Conservation (phyloP, 2,329 filamentous ascomycete genomes). For the Cryphonectria carpinicola region DNA sequence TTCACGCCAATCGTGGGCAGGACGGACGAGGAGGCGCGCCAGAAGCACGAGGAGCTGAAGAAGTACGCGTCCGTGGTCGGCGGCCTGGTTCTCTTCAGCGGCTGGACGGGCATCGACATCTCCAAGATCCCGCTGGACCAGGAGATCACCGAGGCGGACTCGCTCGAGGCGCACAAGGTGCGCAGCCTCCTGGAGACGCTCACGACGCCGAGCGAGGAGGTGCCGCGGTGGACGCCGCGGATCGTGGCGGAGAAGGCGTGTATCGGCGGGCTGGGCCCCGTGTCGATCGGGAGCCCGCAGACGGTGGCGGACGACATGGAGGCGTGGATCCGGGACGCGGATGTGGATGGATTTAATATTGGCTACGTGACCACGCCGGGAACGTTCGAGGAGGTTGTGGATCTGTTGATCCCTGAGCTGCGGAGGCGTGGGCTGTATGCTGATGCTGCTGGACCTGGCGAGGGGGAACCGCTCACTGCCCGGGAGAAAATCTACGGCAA, state of each 20-base stretch:
- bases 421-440: constrained; percentile 45
- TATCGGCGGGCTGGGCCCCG: constrained; percentile 53
- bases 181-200: constrained; percentile 47
- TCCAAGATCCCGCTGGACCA: constrained; percentile 56
- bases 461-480: constrained; percentile 48
- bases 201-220: constrained; percentile 47
- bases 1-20: constrained; percentile 48
- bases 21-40: constrained; percentile 50
- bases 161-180: constrained; percentile 51
- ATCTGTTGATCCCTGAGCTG: constrained; percentile 52
- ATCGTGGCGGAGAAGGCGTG: constrained; percentile 50
- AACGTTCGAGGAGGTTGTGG: constrained; percentile 56
- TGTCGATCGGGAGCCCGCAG: constrained; percentile 49
- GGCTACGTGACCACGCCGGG: constrained; percentile 54
- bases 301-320: constrained; percentile 53
- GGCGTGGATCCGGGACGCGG: constrained; percentile 44
- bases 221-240: constrained; percentile 49
- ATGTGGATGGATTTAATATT: constrained; percentile 42
- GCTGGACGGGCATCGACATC: constrained; percentile 60
- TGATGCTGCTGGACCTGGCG: constrained; percentile 24
- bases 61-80: constrained; percentile 53
- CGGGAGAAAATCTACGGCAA: constrained; percentile 66
- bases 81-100: constrained; percentile 53
- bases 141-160: constrained; percentile 54
- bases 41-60: constrained; percentile 49